Conservation (phyloP, 345 rosid species). For the Bruguiera gymnorhiza region DNA sequence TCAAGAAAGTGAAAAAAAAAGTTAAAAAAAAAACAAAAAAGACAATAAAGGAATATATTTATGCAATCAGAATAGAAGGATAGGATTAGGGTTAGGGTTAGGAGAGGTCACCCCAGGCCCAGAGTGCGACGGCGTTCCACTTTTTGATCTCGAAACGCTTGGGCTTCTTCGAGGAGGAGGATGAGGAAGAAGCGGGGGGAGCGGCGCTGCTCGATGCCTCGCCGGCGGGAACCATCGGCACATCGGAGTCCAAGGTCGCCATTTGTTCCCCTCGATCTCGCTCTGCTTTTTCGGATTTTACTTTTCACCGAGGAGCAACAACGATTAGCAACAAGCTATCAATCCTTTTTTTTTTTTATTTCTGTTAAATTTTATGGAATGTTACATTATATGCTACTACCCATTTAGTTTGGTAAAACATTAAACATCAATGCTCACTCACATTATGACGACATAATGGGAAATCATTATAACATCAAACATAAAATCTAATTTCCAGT, state of each 20-base stretch:
- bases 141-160: slow-evolving; percentile 87
- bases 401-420: no score
- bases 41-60: not conserved
- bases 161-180: slow-evolving; percentile 58
- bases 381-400: no score
- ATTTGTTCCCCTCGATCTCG: slow-evolving; percentile 20
- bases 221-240: slow-evolving; percentile 70
- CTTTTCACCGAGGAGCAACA: no score
- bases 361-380: no score
- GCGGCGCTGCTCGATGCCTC: slow-evolving; percentile 56
- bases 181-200: slow-evolving; percentile 29
- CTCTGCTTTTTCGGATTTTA: no score
- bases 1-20: no score
- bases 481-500: no score
- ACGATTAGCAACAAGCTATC: no score
- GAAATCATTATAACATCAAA: no score
- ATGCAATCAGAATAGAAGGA: not conserved
- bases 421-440: no score
- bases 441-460: no score
- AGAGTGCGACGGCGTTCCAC: slow-evolving; percentile 94
- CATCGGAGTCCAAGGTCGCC: slow-evolving; percentile 84
- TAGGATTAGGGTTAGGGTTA: slow-evolving; percentile 13
- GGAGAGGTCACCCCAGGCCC: slow-evolving; percentile 80
- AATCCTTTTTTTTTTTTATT: no score
- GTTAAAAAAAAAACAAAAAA: not conserved